These are phyloP conservation scores for Eucalyptus microcorys DNA, from an alignment of 345 rosid genomes.

Conservation along the genomic window DNA sequence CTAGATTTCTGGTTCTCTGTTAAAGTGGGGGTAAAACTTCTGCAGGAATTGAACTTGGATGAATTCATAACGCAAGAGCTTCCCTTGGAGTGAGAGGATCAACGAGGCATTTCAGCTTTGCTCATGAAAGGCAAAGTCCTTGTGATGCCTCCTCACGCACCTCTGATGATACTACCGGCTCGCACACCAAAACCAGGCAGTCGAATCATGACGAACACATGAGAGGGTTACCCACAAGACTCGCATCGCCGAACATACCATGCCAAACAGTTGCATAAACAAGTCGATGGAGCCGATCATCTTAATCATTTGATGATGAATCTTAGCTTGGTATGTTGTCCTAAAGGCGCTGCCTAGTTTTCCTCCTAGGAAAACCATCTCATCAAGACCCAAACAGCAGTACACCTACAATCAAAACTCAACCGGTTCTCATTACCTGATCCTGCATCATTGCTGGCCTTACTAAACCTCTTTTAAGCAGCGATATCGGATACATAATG, in stretches of 20 bases:
- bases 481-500: background rate
- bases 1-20: background rate
- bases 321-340: background rate
- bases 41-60: constrained; percentile 10
- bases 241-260: background rate
- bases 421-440: background rate
- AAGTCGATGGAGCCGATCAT: background rate
- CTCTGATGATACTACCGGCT: background rate
- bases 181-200: background rate
- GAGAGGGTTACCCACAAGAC: background rate
- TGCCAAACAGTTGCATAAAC: background rate
- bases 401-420: background rate
- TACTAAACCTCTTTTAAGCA: background rate
- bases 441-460: background rate
- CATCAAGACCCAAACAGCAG: background rate
- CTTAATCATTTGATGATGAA: background rate
- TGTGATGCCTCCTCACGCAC: constrained; percentile 16
- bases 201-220: background rate
- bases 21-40: background rate
- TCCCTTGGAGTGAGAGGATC: constrained; percentile 8
- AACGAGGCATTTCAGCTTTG: constrained; percentile 13
- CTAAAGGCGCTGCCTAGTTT: background rate
- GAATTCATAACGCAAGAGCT: constrained; percentile 9
- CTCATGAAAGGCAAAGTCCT: constrained; percentile 17
- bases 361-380: background rate